phyloP scores from a whole-genome alignment of 1,139 yeast species.

The Blastobotrys elegans region DNA sequence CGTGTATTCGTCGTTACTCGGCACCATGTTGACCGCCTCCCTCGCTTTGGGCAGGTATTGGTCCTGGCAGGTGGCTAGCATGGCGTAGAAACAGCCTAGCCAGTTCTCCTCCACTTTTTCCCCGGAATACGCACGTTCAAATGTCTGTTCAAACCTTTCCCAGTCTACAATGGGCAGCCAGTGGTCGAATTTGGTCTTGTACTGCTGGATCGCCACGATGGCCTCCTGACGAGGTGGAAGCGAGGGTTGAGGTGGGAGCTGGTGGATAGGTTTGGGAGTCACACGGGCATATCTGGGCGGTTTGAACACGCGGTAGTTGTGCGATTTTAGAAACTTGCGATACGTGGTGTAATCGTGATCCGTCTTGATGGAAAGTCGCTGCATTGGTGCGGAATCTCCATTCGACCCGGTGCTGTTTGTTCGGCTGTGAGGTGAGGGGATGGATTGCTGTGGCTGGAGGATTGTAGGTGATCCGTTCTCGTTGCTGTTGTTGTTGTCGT shows the following conservation, averaged over 20 bases:
- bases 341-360: conserved; percentile 9
- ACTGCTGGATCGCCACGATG: conserved; percentile 12
- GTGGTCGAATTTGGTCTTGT: conserved; percentile 22
- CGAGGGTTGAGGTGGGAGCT: not conserved
- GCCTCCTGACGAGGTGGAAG: conserved; percentile 8
- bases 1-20: conserved; percentile 9
- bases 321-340: not conserved
- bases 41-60: conserved; percentile 1
- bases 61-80: conserved; percentile 12
- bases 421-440: not conserved
- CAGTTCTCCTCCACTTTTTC: conserved; percentile 14
- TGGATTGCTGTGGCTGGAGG: not conserved
- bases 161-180: conserved; percentile 29
- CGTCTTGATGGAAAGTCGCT: conserved; percentile 3
- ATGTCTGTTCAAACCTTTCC: conserved; percentile 18
- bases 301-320: conserved; percentile 9
- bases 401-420: not conserved
- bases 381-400: not conserved
- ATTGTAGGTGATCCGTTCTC: not conserved
- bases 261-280: not conserved
- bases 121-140: conserved; percentile 3
- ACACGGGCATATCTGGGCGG: conserved; percentile 11
- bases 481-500: not conserved
- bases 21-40: not conserved
- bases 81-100: conserved; percentile 25